Percentiles rank a stretch among this genome's conserved stretches.
phyloP scores from a whole-genome alignment of 805 yeast genomes.

The Saturnispora dispora region DNA sequence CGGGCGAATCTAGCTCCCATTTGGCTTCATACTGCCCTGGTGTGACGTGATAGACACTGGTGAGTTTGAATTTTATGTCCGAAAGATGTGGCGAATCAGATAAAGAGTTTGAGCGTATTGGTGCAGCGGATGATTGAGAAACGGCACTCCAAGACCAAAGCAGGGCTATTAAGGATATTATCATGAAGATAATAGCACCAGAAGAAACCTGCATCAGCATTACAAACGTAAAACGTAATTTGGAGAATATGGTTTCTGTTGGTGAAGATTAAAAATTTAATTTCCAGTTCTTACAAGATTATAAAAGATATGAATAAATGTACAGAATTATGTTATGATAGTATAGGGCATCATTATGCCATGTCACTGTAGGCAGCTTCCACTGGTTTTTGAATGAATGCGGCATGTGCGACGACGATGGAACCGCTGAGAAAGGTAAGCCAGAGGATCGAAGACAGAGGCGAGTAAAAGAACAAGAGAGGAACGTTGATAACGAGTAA shows the following conservation, averaged over 20 bases:
- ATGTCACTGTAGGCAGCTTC: constrained; percentile 86
- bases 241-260: too few relatives aligned
- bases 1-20: background rate
- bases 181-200: background rate
- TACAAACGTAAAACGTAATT: background rate
- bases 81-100: background rate
- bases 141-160: background rate
- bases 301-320: background rate
- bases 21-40: background rate
- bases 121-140: background rate
- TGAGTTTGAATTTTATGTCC: constrained; percentile 1
- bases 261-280: background rate
- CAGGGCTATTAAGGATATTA: background rate
- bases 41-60: constrained; percentile 2
- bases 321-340: background rate
- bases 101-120: background rate
- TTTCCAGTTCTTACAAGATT: background rate
- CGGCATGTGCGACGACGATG: constrained; percentile 75
- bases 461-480: constrained; percentile 63
- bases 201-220: background rate
- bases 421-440: constrained; percentile 77
- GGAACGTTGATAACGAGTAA: constrained; percentile 56
- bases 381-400: constrained; percentile 88
- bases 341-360: constrained; percentile 21
- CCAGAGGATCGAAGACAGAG: constrained; percentile 87